Evolutionary conservation across 1,284 basidiomycete species (phyloP).

Genomic region (Ceratobasidium papillatum): DNA sequence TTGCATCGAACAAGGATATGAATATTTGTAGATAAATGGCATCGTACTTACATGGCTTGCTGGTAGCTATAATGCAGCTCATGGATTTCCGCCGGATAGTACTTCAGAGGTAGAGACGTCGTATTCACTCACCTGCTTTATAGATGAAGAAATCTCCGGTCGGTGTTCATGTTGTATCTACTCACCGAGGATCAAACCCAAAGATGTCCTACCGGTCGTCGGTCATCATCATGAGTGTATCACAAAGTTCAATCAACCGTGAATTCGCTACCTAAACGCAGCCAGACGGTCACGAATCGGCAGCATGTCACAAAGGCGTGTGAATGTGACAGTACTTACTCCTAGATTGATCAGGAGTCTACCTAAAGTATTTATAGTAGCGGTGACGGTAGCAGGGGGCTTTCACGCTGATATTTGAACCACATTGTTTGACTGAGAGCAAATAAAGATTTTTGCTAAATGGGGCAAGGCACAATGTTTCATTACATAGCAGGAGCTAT

Average conservation of each 20-base stretch:
- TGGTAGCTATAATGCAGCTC: not conserved
- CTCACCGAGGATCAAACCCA: conserved; percentile 2
- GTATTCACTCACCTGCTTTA: not conserved
- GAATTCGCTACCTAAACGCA: not conserved
- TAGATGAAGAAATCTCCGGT: not conserved
- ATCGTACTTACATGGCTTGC: not conserved
- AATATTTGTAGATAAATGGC: not conserved
- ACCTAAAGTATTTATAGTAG: not conserved
- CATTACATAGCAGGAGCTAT: no score
- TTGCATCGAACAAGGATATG: not conserved
- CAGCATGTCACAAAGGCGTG: not conserved
- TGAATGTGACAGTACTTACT: not conserved
- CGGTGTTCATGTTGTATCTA: not conserved
- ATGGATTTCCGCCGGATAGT: not conserved
- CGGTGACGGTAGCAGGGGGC: not conserved
- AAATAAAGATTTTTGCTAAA: no score
- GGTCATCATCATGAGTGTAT: not conserved
- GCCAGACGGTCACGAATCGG: not conserved
- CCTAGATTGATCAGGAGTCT: not conserved
- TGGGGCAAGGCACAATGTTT: no score
- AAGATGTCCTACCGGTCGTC: not conserved
- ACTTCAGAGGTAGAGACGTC: not conserved
- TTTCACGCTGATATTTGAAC: not conserved
- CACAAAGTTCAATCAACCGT: not conserved
- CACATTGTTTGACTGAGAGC: not conserved